Evolutionary conservation across 768 basidiomycete genomes (phyloP).

Genomic region (Lentinula sp.): DNA sequence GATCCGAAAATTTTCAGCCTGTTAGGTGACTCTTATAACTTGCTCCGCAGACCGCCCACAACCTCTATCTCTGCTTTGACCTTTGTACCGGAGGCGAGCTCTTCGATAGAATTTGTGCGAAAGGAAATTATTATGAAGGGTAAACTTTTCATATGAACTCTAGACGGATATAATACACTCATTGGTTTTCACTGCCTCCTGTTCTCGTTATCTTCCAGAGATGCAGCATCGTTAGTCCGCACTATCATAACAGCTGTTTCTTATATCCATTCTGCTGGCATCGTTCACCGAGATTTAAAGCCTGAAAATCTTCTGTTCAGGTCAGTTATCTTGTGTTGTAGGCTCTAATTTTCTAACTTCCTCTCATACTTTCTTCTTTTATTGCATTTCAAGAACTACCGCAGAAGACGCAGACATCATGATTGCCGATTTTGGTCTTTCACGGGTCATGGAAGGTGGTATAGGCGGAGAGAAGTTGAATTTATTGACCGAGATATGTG

Average conservation of each 20-base stretch:
- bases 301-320: constrained; percentile 98
- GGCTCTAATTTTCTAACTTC: background rate
- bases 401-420: constrained; percentile 92
- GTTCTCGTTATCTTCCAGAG: constrained; percentile 28
- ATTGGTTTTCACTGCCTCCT: background rate
- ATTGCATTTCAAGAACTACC: constrained; percentile 30
- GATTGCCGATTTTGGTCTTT: constrained; percentile 95
- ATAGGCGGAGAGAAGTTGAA: constrained; percentile 89
- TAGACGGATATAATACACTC: constrained; percentile 18
- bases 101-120: constrained; percentile 98
- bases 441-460: constrained; percentile 85
- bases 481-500: constrained; percentile 91
- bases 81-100: constrained; percentile 96
- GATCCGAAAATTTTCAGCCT: background rate
- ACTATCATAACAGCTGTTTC: constrained; percentile 84
- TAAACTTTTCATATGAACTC: constrained; percentile 27
- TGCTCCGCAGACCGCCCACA: constrained; percentile 68
- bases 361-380: background rate
- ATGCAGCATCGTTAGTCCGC: constrained; percentile 83
- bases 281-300: constrained; percentile 95
- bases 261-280: constrained; percentile 87
- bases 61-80: constrained; percentile 92
- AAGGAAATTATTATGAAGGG: constrained; percentile 93
- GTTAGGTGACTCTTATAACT: background rate
- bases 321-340: background rate